These are phyloP conservation scores for Ophioceras dolichostomum DNA, from an alignment of 2,329 filamentous ascomycete genomes.

Conservation along the genomic window DNA sequence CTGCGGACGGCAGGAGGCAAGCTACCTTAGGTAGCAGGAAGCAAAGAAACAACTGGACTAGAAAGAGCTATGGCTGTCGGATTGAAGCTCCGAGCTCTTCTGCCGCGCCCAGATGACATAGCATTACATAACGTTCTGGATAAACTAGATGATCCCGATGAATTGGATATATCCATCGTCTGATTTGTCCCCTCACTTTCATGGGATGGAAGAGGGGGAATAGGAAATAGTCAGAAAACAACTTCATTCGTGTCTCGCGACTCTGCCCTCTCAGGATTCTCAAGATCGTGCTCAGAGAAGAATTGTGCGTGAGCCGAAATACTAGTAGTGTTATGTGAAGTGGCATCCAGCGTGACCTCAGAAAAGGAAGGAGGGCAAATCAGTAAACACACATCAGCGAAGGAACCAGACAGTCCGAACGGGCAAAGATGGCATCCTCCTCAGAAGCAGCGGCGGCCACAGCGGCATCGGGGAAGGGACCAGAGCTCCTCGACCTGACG, in stretches of 20 bases:
- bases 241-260: neutral
- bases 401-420: neutral
- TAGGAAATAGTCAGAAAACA: too few species aligned
- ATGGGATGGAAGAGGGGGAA: neutral
- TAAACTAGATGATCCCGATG: neutral
- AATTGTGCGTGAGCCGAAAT: neutral
- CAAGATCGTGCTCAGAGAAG: neutral
- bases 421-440: neutral
- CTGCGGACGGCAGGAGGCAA: too few species aligned
- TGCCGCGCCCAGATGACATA: too few species aligned
- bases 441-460: neutral
- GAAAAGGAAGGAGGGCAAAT: neutral
- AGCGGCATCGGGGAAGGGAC: slow-evolving; percentile 1
- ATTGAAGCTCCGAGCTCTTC: too few species aligned
- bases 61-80: too few species aligned
- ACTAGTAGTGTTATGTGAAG: neutral
- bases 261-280: neutral
- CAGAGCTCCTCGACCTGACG: slow-evolving; percentile 43
- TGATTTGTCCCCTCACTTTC: neutral
- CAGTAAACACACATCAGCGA: too few species aligned
- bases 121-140: slow-evolving; percentile 3
- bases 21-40: too few species aligned
- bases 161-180: neutral
- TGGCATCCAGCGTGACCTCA: too few species aligned
- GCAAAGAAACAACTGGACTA: too few species aligned